These are phyloP conservation scores for Arabidopsis suecica DNA, from an alignment of 345 rosid species.

Conservation along the genomic window DNA sequence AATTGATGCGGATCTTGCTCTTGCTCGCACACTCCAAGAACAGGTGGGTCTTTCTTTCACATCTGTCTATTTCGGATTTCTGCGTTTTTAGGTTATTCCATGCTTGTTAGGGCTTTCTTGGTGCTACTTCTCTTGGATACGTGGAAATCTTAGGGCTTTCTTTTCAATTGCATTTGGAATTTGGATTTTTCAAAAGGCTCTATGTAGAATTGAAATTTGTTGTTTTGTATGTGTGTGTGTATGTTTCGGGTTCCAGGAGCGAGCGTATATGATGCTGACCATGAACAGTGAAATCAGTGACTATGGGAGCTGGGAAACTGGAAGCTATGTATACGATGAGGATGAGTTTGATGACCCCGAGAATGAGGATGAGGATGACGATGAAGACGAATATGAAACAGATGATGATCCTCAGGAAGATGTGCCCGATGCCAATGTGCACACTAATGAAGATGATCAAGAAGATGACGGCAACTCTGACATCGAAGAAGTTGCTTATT, in stretches of 20 bases:
- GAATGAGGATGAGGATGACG: slow-evolving; percentile 61
- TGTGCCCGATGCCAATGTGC: slow-evolving; percentile 64
- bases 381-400: slow-evolving; percentile 47
- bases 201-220: slow-evolving; percentile 2
- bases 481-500: slow-evolving; percentile 56
- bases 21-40: slow-evolving; percentile 89
- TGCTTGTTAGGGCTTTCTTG: slow-evolving; percentile 5
- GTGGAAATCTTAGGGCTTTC: background rate
- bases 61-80: slow-evolving; percentile 5
- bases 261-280: slow-evolving; percentile 90
- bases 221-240: slow-evolving; percentile 1
- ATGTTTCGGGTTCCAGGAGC: slow-evolving; percentile 57
- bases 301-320: slow-evolving; percentile 88
- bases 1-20: slow-evolving; percentile 94
- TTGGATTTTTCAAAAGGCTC: background rate
- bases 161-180: slow-evolving; percentile 10
- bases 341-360: slow-evolving; percentile 69
- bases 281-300: slow-evolving; percentile 70
- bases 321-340: slow-evolving; percentile 65
- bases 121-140: slow-evolving; percentile 1
- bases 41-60: slow-evolving; percentile 53
- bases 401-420: slow-evolving; percentile 59
- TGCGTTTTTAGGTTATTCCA: slow-evolving; percentile 10
- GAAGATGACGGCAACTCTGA: slow-evolving; percentile 50
- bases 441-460: slow-evolving; percentile 53